These are phyloP conservation scores for Poa pratensis DNA, from an alignment of 176 grass and related monocot species.

Conservation along the genomic window DNA sequence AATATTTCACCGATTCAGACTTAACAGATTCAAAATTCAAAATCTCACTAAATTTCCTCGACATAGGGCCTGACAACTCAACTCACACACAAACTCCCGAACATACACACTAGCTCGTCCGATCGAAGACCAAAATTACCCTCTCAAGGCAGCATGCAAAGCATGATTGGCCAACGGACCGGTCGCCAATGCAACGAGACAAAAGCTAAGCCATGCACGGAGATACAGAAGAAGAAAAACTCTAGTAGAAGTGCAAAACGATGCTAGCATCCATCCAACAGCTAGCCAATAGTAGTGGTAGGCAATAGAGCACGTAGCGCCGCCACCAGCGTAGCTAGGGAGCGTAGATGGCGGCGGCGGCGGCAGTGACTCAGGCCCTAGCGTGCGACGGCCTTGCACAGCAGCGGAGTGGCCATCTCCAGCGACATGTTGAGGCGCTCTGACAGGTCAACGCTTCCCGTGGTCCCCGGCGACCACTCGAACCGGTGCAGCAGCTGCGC, in stretches of 20 bases:
- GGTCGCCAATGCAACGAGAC: neutral
- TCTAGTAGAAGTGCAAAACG: neutral
- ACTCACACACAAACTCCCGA: neutral
- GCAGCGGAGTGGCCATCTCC: slow-evolving; percentile 74
- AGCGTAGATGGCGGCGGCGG: neutral
- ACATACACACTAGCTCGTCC: neutral
- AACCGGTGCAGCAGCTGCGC: slow-evolving; percentile 68
- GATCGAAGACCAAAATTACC: slow-evolving; percentile 20
- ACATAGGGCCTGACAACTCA: neutral
- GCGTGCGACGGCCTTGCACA: slow-evolving; percentile 55
- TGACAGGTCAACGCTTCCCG: slow-evolving; percentile 57
- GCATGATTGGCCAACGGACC: slow-evolving; percentile 24
- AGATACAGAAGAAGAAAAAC: too few relatives aligned
- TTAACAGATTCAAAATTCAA: neutral
- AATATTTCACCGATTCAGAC: neutral
- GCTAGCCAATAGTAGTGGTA: neutral
- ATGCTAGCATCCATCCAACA: neutral
- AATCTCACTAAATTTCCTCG: neutral
- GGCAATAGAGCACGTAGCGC: slow-evolving; percentile 22
- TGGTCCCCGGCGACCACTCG: slow-evolving; percentile 43
- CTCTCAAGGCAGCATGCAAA: neutral
- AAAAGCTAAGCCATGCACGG: slow-evolving; percentile 14
- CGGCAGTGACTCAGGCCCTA: neutral
- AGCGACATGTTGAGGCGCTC: slow-evolving; percentile 81
- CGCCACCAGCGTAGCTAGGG: neutral